Percentiles rank a stretch among this genome's conserved stretches.
phyloP scores from a whole-genome alignment of 768 basidiomycete species.

The Hypsizygus marmoreus region DNA sequence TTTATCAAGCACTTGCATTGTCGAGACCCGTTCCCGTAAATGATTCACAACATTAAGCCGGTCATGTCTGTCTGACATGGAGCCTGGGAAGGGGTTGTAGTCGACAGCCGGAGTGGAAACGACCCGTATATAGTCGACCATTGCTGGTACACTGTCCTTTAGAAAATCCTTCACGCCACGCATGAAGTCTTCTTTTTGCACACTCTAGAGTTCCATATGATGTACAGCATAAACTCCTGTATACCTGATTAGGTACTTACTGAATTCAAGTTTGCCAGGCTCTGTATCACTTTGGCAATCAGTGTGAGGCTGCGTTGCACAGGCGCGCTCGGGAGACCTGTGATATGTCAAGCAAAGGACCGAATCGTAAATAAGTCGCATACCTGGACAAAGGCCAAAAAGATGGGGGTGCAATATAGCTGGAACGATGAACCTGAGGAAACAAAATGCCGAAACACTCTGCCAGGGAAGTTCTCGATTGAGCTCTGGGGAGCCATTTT shows the following conservation, averaged over 20 bases:
- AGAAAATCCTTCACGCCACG: slow-evolving; percentile 75
- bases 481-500: slow-evolving; percentile 40
- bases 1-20: slow-evolving; percentile 57
- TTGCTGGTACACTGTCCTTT: slow-evolving; percentile 58
- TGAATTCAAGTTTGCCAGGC: slow-evolving; percentile 80
- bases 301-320: slow-evolving; percentile 82
- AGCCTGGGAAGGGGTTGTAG: slow-evolving; percentile 25
- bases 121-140: slow-evolving; percentile 77
- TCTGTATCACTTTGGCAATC: slow-evolving; percentile 89
- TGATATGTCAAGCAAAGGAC: slow-evolving; percentile 2
- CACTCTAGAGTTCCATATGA: slow-evolving; percentile 37
- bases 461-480: slow-evolving; percentile 70
- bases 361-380: slow-evolving; percentile 12
- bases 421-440: slow-evolving; percentile 87
- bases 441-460: slow-evolving; percentile 87
- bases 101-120: slow-evolving; percentile 61
- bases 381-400: slow-evolving; percentile 78
- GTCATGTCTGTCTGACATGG: slow-evolving; percentile 46
- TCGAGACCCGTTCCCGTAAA: slow-evolving; percentile 56
- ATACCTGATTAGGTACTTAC: slow-evolving; percentile 41
- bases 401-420: slow-evolving; percentile 88
- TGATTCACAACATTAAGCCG: slow-evolving; percentile 55
- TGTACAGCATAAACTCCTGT: background rate
- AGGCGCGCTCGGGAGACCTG: slow-evolving; percentile 65
- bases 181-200: slow-evolving; percentile 84